Evolutionary conservation across 441 rosid species (phyloP).

Genomic region (Theobroma grandiflorum): DNA sequence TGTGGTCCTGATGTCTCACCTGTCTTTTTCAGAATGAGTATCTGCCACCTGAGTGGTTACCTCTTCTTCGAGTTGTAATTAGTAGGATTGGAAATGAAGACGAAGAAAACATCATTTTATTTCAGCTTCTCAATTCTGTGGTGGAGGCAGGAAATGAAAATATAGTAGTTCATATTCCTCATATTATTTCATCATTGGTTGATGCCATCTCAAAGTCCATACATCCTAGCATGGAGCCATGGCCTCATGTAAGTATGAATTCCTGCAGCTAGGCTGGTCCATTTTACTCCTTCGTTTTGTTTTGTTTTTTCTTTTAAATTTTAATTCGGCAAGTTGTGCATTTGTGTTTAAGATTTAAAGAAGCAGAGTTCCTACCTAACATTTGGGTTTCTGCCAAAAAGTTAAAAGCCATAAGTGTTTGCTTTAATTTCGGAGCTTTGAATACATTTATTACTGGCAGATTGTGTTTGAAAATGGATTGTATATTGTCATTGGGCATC

Average conservation of each 20-base stretch:
- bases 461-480: conserved; percentile 12
- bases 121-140: conserved; percentile 77
- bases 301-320: background rate
- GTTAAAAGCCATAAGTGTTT: conserved; percentile 14
- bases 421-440: conserved; percentile 17
- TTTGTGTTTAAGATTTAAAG: background rate
- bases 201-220: conserved; percentile 56
- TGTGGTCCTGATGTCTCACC: conserved; percentile 31
- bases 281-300: background rate
- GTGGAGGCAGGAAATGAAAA: conserved; percentile 72
- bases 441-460: background rate
- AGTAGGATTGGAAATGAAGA: conserved; percentile 74
- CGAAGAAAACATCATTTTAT: conserved; percentile 69
- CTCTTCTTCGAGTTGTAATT: conserved; percentile 76
- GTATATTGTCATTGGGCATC: conserved; percentile 18
- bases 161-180: conserved; percentile 67
- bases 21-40: conserved; percentile 67
- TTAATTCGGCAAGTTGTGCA: conserved; percentile 6
- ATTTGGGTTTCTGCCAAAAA: conserved; percentile 8
- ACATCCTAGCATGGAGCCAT: conserved; percentile 58
- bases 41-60: conserved; percentile 83
- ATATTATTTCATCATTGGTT: conserved; percentile 64
- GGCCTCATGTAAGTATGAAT: conserved; percentile 69
- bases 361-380: background rate
- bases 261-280: conserved; percentile 18